Evolutionary conservation across 2,329 filamentous ascomycete genomes (phyloP).

Genomic region (Aspergillus ochraceus): DNA sequence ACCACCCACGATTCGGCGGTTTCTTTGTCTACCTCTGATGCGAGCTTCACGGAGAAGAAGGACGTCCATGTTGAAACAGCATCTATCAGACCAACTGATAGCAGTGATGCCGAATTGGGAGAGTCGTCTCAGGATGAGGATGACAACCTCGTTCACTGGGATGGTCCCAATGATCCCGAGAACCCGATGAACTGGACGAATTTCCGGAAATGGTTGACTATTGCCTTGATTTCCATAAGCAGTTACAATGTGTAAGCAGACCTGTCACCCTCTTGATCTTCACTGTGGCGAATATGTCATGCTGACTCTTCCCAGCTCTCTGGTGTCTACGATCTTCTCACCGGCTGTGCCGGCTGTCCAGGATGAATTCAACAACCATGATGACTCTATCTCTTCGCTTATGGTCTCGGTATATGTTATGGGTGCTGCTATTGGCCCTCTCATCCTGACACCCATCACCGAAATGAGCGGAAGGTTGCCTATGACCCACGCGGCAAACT

Average conservation of each 20-base stretch:
- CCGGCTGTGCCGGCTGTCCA: constrained; percentile 39
- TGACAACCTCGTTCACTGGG: constrained; percentile 14
- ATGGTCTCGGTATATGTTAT: constrained; percentile 61
- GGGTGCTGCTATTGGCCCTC: constrained; percentile 57
- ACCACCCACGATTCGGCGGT: constrained; percentile 1
- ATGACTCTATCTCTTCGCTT: constrained; percentile 46
- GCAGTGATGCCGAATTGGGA: constrained; percentile 5
- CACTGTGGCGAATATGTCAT: background rate
- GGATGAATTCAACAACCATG: constrained; percentile 43
- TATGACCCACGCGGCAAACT: constrained; percentile 57
- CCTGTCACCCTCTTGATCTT: background rate
- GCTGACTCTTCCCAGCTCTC: constrained; percentile 12
- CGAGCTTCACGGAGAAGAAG: constrained; percentile 10
- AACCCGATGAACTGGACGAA: constrained; percentile 20
- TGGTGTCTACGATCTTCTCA: constrained; percentile 44
- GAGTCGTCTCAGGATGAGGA: constrained; percentile 8
- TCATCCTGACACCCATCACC: constrained; percentile 57
- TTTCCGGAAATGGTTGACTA: constrained; percentile 17
- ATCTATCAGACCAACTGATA: background rate
- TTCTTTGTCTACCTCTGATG: constrained; percentile 5
- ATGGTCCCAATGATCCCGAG: constrained; percentile 14
- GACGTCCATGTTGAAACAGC: constrained; percentile 3
- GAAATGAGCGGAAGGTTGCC: constrained; percentile 64
- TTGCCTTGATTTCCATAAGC: constrained; percentile 19
- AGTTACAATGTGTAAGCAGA: constrained; percentile 18